Percentiles rank a stretch among this genome's conserved stretches.
These are phyloP conservation scores for Leccinellum luteum DNA, from an alignment of 768 basidiomycete species.

Conservation along the genomic window DNA sequence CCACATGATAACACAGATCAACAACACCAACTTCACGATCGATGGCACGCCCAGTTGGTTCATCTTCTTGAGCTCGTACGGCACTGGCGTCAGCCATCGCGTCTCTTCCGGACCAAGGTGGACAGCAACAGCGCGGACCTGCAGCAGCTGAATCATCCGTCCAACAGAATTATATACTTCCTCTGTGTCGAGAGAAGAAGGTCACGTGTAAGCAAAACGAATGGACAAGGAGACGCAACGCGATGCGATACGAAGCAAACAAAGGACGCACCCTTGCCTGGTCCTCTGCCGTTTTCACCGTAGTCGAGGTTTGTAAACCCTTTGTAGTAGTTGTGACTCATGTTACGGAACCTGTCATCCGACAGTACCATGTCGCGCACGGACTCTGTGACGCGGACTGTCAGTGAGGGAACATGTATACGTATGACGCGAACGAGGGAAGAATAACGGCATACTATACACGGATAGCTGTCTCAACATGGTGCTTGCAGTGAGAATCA, in stretches of 20 bases:
- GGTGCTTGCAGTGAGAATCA: conserved; percentile 14
- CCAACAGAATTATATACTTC: conserved; percentile 26
- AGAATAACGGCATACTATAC: conserved; percentile 13
- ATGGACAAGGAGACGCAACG: not conserved
- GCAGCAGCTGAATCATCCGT: conserved; percentile 19
- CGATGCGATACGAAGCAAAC: too few relatives aligned
- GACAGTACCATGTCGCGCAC: conserved; percentile 17
- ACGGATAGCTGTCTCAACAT: conserved; percentile 12
- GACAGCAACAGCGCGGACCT: conserved; percentile 1
- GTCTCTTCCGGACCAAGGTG: not conserved
- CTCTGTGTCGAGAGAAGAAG: not conserved
- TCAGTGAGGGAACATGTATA: not conserved
- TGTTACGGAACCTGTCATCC: conserved; percentile 12
- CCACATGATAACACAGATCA: conserved; percentile 5
- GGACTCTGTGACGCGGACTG: not conserved
- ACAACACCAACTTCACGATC: conserved; percentile 12
- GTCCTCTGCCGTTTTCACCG: conserved; percentile 13
- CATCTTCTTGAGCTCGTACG: conserved; percentile 14
- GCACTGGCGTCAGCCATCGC: conserved; percentile 7
- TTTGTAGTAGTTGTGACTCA: conserved; percentile 22
- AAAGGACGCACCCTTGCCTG: conserved; percentile 7
- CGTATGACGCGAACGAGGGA: not conserved
- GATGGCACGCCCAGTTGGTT: not conserved
- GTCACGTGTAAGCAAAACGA: too few relatives aligned
- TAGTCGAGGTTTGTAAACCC: conserved; percentile 12